Conservation (phyloP, 352 stramenopile genomes). For the Phytophthora fragariae region DNA sequence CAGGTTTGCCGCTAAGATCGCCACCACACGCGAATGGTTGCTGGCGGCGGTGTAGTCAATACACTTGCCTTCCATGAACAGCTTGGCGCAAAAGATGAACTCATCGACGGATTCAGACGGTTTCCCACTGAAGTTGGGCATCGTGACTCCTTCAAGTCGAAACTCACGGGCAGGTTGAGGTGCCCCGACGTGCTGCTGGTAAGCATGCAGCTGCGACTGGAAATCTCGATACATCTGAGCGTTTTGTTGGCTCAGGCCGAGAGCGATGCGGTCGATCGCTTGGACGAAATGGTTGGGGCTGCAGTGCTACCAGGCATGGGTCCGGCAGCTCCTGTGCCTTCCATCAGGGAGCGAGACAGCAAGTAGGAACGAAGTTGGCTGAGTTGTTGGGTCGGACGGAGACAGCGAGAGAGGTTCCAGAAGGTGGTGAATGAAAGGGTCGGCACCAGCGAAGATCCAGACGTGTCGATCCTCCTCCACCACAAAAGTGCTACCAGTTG, state of each 20-base stretch:
- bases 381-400: too few relatives aligned
- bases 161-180: not conserved
- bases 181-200: not conserved
- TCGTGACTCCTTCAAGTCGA: not conserved
- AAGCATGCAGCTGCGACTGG: not conserved
- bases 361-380: not conserved
- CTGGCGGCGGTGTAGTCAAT: not conserved
- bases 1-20: not conserved
- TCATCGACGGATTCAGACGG: not conserved
- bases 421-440: too few relatives aligned
- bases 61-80: not conserved
- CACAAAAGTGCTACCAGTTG: constrained; percentile 30
- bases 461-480: too few relatives aligned
- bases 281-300: not conserved
- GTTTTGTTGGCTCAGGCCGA: not conserved
- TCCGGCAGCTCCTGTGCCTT: too few relatives aligned
- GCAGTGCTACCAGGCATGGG: too few relatives aligned
- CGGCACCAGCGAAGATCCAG: too few relatives aligned
- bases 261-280: not conserved
- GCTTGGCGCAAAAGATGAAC: not conserved
- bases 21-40: not conserved
- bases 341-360: too few relatives aligned
- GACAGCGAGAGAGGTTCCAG: too few relatives aligned
- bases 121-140: not conserved
- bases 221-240: not conserved